These are phyloP conservation scores for Dendrostoma leiphaemia DNA, from an alignment of 2,329 filamentous ascomycete species.

Conservation along the genomic window DNA sequence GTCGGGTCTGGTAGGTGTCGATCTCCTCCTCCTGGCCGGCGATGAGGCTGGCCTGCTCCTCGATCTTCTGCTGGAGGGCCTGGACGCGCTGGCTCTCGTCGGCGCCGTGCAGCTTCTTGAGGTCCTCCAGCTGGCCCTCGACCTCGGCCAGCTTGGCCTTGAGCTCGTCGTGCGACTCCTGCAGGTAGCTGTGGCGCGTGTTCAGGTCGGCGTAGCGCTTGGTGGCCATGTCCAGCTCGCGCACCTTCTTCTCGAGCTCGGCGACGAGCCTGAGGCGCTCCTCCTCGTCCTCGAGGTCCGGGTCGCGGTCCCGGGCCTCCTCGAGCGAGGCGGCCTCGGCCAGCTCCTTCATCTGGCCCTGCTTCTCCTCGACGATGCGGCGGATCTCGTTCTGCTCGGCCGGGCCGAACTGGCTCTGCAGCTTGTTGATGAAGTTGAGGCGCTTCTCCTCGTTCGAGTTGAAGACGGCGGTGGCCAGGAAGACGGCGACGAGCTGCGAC, in stretches of 20 bases:
- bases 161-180: slow-evolving; percentile 63
- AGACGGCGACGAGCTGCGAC: slow-evolving; percentile 38
- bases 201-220: slow-evolving; percentile 59
- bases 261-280: slow-evolving; percentile 49
- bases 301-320: slow-evolving; percentile 39
- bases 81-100: slow-evolving; percentile 51
- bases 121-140: slow-evolving; percentile 50
- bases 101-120: slow-evolving; percentile 49
- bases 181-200: slow-evolving; percentile 57
- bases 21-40: slow-evolving; percentile 66
- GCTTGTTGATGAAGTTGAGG: slow-evolving; percentile 28
- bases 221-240: slow-evolving; percentile 45
- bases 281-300: slow-evolving; percentile 56
- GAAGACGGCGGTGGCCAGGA: slow-evolving; percentile 28
- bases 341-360: slow-evolving; percentile 39
- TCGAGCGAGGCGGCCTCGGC: slow-evolving; percentile 22
- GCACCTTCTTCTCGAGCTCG: slow-evolving; percentile 29
- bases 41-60: slow-evolving; percentile 70
- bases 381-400: slow-evolving; percentile 44
- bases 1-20: slow-evolving; percentile 48
- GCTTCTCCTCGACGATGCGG: slow-evolving; percentile 46
- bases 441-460: slow-evolving; percentile 27
- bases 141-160: slow-evolving; percentile 61
- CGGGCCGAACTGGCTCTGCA: slow-evolving; percentile 29
- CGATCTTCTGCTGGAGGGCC: slow-evolving; percentile 54